Evolutionary conservation across 1,284 basidiomycete species (phyloP).

Genomic region (Ganoderma resinaceum): DNA sequence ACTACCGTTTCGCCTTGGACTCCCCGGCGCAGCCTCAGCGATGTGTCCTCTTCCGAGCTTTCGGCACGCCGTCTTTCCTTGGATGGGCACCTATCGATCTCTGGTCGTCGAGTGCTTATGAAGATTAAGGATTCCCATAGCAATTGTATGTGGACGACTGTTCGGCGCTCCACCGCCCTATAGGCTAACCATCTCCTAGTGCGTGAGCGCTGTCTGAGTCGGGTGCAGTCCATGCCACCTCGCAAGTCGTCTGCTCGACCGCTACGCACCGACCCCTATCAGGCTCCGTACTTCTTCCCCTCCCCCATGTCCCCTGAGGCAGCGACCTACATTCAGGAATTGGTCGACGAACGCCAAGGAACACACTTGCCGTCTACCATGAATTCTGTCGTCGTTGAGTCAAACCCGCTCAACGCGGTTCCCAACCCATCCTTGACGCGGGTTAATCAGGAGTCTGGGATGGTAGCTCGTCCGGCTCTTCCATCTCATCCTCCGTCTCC

Average conservation of each 20-base stretch:
- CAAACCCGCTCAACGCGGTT: not conserved
- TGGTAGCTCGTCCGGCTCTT: not conserved
- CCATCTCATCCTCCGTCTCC: not conserved
- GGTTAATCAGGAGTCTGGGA: not conserved
- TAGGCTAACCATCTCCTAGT: constrained; percentile 4
- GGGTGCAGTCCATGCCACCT: constrained; percentile 24
- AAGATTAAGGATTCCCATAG: constrained; percentile 20
- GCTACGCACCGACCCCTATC: constrained; percentile 63
- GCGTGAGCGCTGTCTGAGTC: constrained; percentile 26
- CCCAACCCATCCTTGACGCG: not conserved
- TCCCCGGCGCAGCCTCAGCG: constrained; percentile 1
- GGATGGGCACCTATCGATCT: constrained; percentile 11
- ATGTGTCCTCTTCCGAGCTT: constrained; percentile 16
- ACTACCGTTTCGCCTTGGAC: not conserved
- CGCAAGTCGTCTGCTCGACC: constrained; percentile 22
- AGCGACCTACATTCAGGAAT: constrained; percentile 40
- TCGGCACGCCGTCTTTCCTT: constrained; percentile 11
- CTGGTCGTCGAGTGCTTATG: constrained; percentile 17
- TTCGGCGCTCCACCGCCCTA: not conserved
- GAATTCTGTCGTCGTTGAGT: not conserved
- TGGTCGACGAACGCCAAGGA: constrained; percentile 36
- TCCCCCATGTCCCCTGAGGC: constrained; percentile 50
- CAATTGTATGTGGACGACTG: constrained; percentile 11
- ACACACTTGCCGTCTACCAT: not conserved
- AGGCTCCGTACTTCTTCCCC: constrained; percentile 67